Base-by-base conservation (phyloP, 352 stramenopile genomes). In the Peronospora farinosa region DNA sequence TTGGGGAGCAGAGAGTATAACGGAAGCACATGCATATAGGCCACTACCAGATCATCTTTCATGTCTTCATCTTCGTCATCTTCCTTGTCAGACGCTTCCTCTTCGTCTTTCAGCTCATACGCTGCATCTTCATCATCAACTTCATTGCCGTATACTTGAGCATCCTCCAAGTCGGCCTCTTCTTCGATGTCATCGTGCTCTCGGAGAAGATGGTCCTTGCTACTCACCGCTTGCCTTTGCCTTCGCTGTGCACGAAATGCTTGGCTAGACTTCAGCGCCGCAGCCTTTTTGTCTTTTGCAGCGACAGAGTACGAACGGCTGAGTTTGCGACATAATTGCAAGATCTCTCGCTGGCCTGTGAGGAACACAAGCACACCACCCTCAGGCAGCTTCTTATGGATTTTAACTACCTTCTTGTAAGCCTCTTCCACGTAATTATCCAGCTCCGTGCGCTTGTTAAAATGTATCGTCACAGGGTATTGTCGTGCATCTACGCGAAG, bases 341-440 rank as follows among this genome's bases (percentile, higher is more conserved):
- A 53, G 56, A 98, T 98, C 68, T 99, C 95, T 19, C 91, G 75
- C 67, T 98, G 94, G 12, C 96, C 96, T 5, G 96, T 98, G 0
- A 99, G 74, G 57, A 99, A 99, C 11, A 99, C 92, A 7, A 99
- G 78, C 32, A 99, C 90, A 9, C 92, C 96, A 36, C 96, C 96
- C 32, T 89, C 76, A 0, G 96, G 96, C n/a, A 99, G 74, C 58
- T 96, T 97, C 46, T 88, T 78, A 78, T 99, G 96, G 51, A 99
- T 99, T 66, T 97, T 97, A 16, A 94, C 56, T 28, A 93, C 79
- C 63, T 99, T 99, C 48, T 96, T 95, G 63, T 97, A 98, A 7
- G 93, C 91, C 28, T 88, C 94, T 30, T 84, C 69, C 44, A 97
- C 80, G 69, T 99, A 99, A 65, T 99, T 84, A 33, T 97, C 80